phyloP scores from a whole-genome alignment of 1,284 basidiomycete species.

The Caloboletus firmus region DNA sequence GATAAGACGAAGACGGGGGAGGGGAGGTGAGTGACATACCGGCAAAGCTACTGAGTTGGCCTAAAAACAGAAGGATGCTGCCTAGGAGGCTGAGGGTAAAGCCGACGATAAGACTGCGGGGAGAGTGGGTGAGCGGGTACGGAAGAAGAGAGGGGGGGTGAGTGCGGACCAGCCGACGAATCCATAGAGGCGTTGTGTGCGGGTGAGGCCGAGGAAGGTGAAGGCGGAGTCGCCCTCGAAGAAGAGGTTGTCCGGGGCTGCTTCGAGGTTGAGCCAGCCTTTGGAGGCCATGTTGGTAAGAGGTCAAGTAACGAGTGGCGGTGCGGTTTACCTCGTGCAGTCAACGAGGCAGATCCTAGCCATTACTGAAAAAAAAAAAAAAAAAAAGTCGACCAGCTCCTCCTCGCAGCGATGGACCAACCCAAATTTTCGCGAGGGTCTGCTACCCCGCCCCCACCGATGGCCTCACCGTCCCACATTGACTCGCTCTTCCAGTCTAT shows the following conservation, averaged over 20 bases:
- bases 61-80: slow-evolving; percentile 75
- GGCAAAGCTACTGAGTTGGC: slow-evolving; percentile 73
- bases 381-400: neutral
- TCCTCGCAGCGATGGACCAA: neutral
- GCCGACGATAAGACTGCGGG: slow-evolving; percentile 63
- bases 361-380: neutral
- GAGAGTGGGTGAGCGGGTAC: neutral
- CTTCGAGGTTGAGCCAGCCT: slow-evolving; percentile 73
- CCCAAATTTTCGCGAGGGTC: slow-evolving; percentile 13
- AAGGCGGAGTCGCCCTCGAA: slow-evolving; percentile 86
- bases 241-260: slow-evolving; percentile 70
- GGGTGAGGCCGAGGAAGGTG: slow-evolving; percentile 72
- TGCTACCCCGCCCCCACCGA: slow-evolving; percentile 13
- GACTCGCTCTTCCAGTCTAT: slow-evolving; percentile 22
- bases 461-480: slow-evolving; percentile 8
- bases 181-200: slow-evolving; percentile 80
- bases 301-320: slow-evolving; percentile 6
- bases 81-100: slow-evolving; percentile 83
- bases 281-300: slow-evolving; percentile 38
- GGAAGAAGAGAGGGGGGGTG: neutral
- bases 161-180: slow-evolving; percentile 70
- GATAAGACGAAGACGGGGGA: neutral
- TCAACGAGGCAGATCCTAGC: slow-evolving; percentile 24
- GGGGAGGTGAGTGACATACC: slow-evolving; percentile 45
- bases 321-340: slow-evolving; percentile 25